phyloP scores from a whole-genome alignment of 306 rosid species.

The Prunus mongolica region DNA sequence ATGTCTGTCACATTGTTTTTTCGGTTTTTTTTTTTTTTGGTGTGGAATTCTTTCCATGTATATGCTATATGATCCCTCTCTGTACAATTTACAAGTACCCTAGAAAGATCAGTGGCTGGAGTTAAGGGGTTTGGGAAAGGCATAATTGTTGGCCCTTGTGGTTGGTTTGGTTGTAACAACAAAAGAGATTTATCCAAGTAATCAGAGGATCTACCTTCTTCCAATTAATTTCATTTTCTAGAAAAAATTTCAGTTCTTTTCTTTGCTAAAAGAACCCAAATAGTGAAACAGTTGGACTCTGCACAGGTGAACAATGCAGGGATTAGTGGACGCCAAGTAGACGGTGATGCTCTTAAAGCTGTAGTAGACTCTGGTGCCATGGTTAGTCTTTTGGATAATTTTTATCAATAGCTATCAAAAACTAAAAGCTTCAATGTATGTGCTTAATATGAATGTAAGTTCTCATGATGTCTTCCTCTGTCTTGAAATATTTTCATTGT shows the following conservation, averaged over 20 bases:
- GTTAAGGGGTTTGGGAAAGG: not conserved
- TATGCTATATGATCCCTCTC: no score
- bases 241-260: no score
- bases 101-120: no score
- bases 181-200: not conserved
- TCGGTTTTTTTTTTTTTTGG: no score
- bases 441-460: not conserved
- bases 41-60: no score
- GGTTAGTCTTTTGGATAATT: not conserved
- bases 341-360: constrained; percentile 24
- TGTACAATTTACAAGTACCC: no score
- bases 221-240: no score
- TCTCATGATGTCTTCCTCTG: no score
- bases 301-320: constrained; percentile 55
- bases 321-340: constrained; percentile 23
- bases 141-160: not conserved
- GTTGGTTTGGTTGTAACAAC: not conserved
- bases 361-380: not conserved
- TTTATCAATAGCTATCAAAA: not conserved
- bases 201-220: no score
- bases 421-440: not conserved
- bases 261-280: no score
- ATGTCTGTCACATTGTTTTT: no score
- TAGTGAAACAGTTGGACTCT: not conserved
- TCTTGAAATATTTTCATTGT: no score